A percentile compares a stretch with the other conserved stretches of the same genome.
Evolutionary conservation across 73 alveolate species (phyloP).

Genomic region (Blepharisma stoltei): DNA sequence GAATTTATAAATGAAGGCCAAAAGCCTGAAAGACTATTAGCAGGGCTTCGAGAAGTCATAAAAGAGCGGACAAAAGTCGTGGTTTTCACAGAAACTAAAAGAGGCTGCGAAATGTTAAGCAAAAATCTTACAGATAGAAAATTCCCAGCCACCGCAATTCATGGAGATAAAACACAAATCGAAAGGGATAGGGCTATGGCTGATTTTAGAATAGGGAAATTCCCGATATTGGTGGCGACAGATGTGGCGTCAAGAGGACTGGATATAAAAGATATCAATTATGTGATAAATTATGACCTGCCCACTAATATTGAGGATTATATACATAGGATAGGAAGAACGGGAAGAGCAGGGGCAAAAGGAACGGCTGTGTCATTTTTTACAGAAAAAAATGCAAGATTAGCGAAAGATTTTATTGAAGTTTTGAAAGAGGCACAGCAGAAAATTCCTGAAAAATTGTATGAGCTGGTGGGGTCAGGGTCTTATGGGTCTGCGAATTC

Average conservation of each 20-base stretch:
- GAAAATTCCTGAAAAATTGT: conserved; percentile 1
- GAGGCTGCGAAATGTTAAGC: conserved; percentile 78
- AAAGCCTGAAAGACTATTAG: too few species aligned
- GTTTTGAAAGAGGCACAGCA: conserved; percentile 8
- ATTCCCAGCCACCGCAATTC: conserved; percentile 67
- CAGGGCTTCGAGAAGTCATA: too few species aligned
- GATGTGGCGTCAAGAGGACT: conserved; percentile 98
- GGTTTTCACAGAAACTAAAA: conserved; percentile 79
- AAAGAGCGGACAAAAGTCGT: conserved; percentile 45
- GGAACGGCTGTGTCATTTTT: conserved; percentile 20
- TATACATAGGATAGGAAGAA: conserved; percentile 97
- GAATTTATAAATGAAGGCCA: too few species aligned
- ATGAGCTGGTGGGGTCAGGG: not conserved
- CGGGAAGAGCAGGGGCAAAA: conserved; percentile 24
- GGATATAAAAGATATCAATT: conserved; percentile 85
- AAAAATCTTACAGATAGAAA: conserved; percentile 55
- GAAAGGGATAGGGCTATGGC: conserved; percentile 77
- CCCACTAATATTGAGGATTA: conserved; percentile 94
- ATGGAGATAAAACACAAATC: conserved; percentile 81
- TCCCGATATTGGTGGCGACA: conserved; percentile 92
- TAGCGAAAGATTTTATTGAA: conserved; percentile 10
- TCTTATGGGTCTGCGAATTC: too few species aligned
- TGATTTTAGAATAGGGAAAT: conserved; percentile 82
- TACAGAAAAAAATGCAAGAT: conserved; percentile 5
- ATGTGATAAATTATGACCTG: conserved; percentile 94